These are phyloP conservation scores for Solanum sparsipilum DNA, from an alignment of 257 asterid species.

Conservation along the genomic window DNA sequence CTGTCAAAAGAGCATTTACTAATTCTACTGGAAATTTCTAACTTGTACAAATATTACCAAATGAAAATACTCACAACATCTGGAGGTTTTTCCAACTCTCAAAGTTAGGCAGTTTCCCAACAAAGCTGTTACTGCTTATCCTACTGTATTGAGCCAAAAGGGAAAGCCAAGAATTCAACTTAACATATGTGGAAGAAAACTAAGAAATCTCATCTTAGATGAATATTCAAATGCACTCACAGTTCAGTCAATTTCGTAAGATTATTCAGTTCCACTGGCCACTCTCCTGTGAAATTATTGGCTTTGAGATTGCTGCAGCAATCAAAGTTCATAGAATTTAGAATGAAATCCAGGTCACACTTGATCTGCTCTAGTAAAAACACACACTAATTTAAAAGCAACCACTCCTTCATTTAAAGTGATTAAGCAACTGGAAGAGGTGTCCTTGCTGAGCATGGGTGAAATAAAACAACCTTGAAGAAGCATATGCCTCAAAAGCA, in stretches of 20 bases:
- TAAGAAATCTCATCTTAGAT: background rate
- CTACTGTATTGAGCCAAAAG: constrained; percentile 20
- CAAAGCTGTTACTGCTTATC: constrained; percentile 46
- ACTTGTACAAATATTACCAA: background rate
- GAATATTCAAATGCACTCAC: constrained; percentile 14
- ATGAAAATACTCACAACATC: constrained; percentile 28
- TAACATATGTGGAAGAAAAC: background rate
- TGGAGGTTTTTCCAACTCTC: constrained; percentile 31
- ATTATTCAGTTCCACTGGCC: constrained; percentile 32
- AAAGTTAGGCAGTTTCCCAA: constrained; percentile 40
- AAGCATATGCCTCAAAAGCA: background rate
- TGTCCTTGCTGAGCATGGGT: background rate
- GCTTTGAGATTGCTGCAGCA: constrained; percentile 33
- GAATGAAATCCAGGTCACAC: background rate
- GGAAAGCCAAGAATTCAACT: background rate
- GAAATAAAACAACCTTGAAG: background rate
- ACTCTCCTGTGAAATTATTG: constrained; percentile 32
- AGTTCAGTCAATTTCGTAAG: constrained; percentile 30
- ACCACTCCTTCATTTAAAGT: background rate
- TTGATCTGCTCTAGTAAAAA: background rate
- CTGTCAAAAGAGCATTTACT: constrained; percentile 16
- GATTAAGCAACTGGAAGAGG: background rate
- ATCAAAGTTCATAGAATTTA: background rate
- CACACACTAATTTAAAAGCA: background rate
- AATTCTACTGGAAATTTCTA: background rate